Percentiles rank a stretch among this genome's conserved stretches.
Evolutionary conservation across 805 yeast species (phyloP).

Genomic region (Metschnikowia peoriensis): DNA sequence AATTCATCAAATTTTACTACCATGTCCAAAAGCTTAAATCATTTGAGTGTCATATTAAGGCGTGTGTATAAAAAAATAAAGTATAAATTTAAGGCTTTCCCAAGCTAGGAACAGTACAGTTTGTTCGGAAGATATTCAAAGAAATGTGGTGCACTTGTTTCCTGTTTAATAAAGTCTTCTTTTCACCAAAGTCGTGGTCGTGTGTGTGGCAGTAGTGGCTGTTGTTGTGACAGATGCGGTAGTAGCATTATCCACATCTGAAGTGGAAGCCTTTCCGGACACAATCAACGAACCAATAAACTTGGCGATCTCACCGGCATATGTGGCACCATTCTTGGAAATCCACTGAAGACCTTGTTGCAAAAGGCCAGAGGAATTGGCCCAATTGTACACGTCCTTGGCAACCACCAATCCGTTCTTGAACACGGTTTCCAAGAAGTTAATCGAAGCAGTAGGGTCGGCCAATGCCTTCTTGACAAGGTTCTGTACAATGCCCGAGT

Average conservation of each 20-base stretch:
- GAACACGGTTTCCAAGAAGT: constrained; percentile 33
- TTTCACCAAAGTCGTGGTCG: constrained; percentile 24
- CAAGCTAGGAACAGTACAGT: neutral
- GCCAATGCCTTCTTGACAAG: constrained; percentile 35
- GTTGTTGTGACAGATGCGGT: constrained; percentile 14
- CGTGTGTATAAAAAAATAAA: neutral
- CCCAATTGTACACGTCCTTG: constrained; percentile 38
- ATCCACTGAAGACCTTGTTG: constrained; percentile 25
- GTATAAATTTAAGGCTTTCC: neutral
- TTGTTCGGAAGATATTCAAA: neutral
- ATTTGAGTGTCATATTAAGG: neutral
- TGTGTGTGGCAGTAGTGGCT: constrained; percentile 22
- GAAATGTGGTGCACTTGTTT: too few relatives aligned
- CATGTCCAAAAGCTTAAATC: neutral
- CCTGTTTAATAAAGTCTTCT: constrained; percentile 21
- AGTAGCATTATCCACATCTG: constrained; percentile 26
- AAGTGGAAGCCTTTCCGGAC: constrained; percentile 26
- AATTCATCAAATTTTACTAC: neutral
- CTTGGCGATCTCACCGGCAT: constrained; percentile 23
- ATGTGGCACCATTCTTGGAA: constrained; percentile 26
- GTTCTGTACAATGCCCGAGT: constrained; percentile 33
- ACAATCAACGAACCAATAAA: constrained; percentile 28
- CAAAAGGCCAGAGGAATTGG: constrained; percentile 37
- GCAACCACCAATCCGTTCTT: constrained; percentile 31
- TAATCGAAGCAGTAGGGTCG: constrained; percentile 35